Evolutionary conservation across 495 filamentous ascomycete species (phyloP), one percentile per base, ranked within the genome.

Genomic region (Neurospora sp.): DNA sequence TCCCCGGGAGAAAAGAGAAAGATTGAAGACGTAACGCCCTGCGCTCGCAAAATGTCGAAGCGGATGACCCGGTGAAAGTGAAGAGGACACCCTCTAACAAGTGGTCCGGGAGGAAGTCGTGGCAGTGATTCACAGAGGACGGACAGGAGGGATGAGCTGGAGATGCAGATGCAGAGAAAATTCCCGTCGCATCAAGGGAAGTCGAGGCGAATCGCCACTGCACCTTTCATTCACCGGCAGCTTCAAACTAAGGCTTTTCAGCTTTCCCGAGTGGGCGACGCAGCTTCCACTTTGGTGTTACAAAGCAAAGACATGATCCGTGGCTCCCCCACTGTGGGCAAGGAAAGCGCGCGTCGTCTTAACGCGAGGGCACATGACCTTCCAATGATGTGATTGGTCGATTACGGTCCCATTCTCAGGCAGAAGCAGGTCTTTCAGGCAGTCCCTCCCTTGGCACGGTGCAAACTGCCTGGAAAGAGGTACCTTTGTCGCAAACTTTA

Each of bases 331-430:
- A 66, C 54, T 66, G 54, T 66, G 27, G 6, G 18, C 54, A 41
- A 48, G 70, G 71, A 48, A 71, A 46, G 35, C 40, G 70, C 76
- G 76, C 78, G 78, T 73, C 74, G 41, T 54, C 62, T 71, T 10
- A 39, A 79, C 78, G 76, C 78, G 78, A 78, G 73, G 44, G 54
- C 78, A 79, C 78, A 72, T 79, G 78, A 78, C 73, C 37, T 71
- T 44, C 31, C 71, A 62, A n/a, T 23, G 40, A 48, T 72, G 39
- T 76, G 44, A 76, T 44, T 72, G 44, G 71, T 70, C 20, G 0
- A 14, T 48, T n/a, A 1, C 5, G 2, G 9, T 18, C 6, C 16
- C 14, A 74, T 44, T 59, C 20, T 44, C 66, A 76, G 76, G 74
- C 75, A 76, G 71, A 71, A 77, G 73, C 71, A 62, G 46, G 5